Evolutionary conservation across 2,329 filamentous ascomycete species (phyloP), one percentile per base, ranked within the genome.

Genomic region (Colletotrichum sp.): DNA sequence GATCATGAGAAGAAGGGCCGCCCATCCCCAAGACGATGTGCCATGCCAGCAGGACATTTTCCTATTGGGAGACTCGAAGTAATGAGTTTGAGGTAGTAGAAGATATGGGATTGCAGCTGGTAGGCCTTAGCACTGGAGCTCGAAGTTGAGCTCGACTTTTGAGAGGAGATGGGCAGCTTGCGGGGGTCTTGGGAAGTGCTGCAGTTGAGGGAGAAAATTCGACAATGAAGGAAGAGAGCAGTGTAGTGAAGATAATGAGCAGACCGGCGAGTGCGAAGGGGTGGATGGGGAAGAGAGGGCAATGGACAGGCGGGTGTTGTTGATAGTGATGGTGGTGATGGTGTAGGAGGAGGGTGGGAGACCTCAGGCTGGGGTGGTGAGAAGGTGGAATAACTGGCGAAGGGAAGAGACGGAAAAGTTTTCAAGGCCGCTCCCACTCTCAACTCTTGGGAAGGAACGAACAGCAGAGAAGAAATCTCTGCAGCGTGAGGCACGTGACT

Each of bases 71-170:
- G n/a, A 13, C 44, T 49, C 2, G 11, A 49, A 13, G 6, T 3
- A 49, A 49, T 22, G 44, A 2, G 3, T n/a, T 22, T 22, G n/a
- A 49, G 44, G 44, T 0, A 49, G 3, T 1, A 22, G n/a, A 3
- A 7, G 1, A 49, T 8, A 1, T 13, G 44, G n/a, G 11, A 13
- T 22, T n/a, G 39, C 9, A 44, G 39, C 19, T 44, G n/a, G 3
- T 22, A 13, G 44, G 3, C 0, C 44, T 22, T 4, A 3, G n/a
- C 3, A 49, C 44, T 0, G 44, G 11, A 22, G 11, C n/a, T 22
- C 6, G n/a, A 49, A 49, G n/a, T 22, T 8, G 44, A 13, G 44
- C n/a, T 22, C 44, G 13, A 49, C 11, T 22, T 49, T 49, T 44
- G 39, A 44, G 44, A 22, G 3, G n/a, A 49, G 44, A 5, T 13